phyloP scores from a whole-genome alignment of 495 filamentous ascomycete genomes.

The Lichina pygmaea region DNA sequence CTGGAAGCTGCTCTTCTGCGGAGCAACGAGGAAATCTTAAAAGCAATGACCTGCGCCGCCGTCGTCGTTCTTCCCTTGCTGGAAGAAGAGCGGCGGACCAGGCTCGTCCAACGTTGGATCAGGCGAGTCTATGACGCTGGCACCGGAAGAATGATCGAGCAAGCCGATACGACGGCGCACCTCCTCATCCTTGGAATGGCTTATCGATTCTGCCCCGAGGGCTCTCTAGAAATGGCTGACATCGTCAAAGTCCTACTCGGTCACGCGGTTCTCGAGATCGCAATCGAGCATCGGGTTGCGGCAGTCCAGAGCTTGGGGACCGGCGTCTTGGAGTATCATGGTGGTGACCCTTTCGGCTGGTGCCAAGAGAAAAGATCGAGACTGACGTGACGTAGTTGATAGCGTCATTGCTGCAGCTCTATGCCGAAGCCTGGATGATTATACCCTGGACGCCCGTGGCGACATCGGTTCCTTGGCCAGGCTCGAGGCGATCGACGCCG shows the following conservation, averaged over 20 bases:
- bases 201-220: too few relatives aligned
- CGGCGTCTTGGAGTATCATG: slow-evolving; percentile 14
- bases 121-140: too few relatives aligned
- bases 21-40: background rate
- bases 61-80: background rate
- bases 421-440: slow-evolving; percentile 36
- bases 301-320: slow-evolving; percentile 30
- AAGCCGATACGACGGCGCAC: too few relatives aligned
- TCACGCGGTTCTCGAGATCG: slow-evolving; percentile 17
- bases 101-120: background rate
- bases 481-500: slow-evolving; percentile 44
- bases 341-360: background rate
- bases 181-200: too few relatives aligned
- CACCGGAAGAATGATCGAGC: too few relatives aligned
- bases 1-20: background rate
- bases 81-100: background rate
- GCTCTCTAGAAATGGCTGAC: too few relatives aligned
- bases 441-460: slow-evolving; percentile 61
- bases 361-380: slow-evolving; percentile 8
- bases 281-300: slow-evolving; percentile 29
- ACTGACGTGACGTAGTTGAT: slow-evolving; percentile 17
- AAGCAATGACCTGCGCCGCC: background rate
- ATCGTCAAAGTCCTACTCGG: slow-evolving; percentile 9
- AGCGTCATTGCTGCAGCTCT: too few relatives aligned
- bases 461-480: slow-evolving; percentile 72